These are phyloP conservation scores for Atalantia buxifolia DNA, from an alignment of 345 rosid species.

Conservation along the genomic window DNA sequence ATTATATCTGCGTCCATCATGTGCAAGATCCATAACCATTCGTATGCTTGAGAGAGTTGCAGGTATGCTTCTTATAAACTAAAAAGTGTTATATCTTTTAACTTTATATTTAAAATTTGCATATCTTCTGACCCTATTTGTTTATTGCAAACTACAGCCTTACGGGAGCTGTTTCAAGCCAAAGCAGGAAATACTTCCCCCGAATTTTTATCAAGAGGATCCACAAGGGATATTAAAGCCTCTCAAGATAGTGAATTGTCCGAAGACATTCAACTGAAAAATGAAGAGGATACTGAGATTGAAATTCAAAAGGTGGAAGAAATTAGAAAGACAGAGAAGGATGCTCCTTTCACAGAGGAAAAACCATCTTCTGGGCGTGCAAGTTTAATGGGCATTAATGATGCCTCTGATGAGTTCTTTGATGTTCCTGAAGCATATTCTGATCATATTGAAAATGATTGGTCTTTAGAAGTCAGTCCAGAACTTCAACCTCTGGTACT, in stretches of 20 bases:
- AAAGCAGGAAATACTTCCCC: conserved; percentile 48
- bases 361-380: conserved; percentile 34
- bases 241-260: conserved; percentile 9
- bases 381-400: conserved; percentile 56
- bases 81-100: neutral
- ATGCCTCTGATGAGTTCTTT: conserved; percentile 81
- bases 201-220: conserved; percentile 38
- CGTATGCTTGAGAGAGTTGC: conserved; percentile 84
- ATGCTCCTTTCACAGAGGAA: conserved; percentile 26
- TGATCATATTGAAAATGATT: conserved; percentile 43
- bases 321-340: conserved; percentile 15
- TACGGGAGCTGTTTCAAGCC: conserved; percentile 70
- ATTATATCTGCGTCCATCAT: conserved; percentile 53
- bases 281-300: conserved; percentile 22
- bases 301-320: conserved; percentile 22
- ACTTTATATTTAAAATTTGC: neutral
- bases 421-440: conserved; percentile 76
- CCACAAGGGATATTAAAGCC: conserved; percentile 25
- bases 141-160: conserved; percentile 36
- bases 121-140: neutral
- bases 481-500: conserved; percentile 38
- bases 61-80: conserved; percentile 27
- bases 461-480: conserved; percentile 45
- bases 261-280: neutral
- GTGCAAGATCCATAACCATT: conserved; percentile 67